Conservation (phyloP, 192 early-diverging fungal species). For the Coemansia sp. region DNA sequence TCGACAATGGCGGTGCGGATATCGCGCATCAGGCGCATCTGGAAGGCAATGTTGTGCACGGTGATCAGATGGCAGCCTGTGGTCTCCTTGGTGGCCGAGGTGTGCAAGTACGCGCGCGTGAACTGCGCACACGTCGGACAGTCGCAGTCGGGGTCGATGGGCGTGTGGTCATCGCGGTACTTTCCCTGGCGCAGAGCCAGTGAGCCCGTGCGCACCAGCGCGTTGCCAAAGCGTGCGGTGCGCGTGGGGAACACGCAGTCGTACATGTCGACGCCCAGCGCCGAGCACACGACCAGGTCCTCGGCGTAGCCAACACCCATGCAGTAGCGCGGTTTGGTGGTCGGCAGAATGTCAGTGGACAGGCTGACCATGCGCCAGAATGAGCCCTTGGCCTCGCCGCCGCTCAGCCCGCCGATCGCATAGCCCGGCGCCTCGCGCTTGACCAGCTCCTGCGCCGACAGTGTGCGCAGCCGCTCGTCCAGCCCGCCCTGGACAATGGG, state of each 20-base stretch:
- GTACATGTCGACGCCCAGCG: slow-evolving; percentile 87
- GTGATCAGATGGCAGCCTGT: slow-evolving; percentile 77
- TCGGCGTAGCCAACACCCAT: slow-evolving; percentile 89
- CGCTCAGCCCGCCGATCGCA: slow-evolving; percentile 80
- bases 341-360: slow-evolving; percentile 77
- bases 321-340: slow-evolving; percentile 83
- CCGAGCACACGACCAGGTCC: slow-evolving; percentile 79
- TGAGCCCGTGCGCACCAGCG: slow-evolving; percentile 68
- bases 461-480: slow-evolving; percentile 60
- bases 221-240: slow-evolving; percentile 85
- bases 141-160: slow-evolving; percentile 73
- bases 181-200: slow-evolving; percentile 60
- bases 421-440: slow-evolving; percentile 79
- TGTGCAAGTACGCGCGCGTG: slow-evolving; percentile 69
- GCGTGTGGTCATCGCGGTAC: slow-evolving; percentile 60
- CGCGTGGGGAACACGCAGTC: slow-evolving; percentile 89
- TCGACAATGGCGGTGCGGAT: slow-evolving; percentile 68
- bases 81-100: slow-evolving; percentile 68
- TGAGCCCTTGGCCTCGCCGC: slow-evolving; percentile 79
- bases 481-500: slow-evolving; percentile 87
- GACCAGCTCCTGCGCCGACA: slow-evolving; percentile 76
- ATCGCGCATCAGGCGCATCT: slow-evolving; percentile 75
- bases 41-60: slow-evolving; percentile 81
- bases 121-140: slow-evolving; percentile 73
- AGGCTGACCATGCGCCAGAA: slow-evolving; percentile 81